A percentile compares a stretch with the other conserved stretches of the same genome.
phyloP scores from a whole-genome alignment of 257 asterid species.

The Avicennia marina region DNA sequence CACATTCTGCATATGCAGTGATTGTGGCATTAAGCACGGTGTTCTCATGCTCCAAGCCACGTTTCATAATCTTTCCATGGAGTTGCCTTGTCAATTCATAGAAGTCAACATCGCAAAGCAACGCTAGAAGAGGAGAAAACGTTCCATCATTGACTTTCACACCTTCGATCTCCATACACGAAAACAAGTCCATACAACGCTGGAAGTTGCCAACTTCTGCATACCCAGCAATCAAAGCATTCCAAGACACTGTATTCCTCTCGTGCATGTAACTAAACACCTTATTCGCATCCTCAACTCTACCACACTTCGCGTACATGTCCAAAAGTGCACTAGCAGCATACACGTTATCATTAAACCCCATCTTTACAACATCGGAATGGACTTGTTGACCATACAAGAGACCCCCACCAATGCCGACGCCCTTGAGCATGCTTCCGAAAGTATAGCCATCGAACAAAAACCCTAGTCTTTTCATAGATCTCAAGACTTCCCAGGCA shows the following conservation, averaged over 20 bases:
- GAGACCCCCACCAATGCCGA: conserved; percentile 32
- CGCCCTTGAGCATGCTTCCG: conserved; percentile 77
- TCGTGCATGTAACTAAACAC: conserved; percentile 56
- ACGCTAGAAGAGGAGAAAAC: conserved; percentile 62
- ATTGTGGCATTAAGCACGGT: conserved; percentile 70
- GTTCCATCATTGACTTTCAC: conserved; percentile 67
- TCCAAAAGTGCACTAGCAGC: conserved; percentile 69
- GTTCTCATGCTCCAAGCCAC: conserved; percentile 50
- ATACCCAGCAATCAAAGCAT: conserved; percentile 74
- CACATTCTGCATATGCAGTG: conserved; percentile 66
- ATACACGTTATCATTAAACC: conserved; percentile 57
- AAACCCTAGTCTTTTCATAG: conserved; percentile 53
- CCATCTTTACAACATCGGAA: conserved; percentile 63
- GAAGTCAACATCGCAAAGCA: conserved; percentile 41
- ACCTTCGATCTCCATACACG: conserved; percentile 57
- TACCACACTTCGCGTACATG: conserved; percentile 67
- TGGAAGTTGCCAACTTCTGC: conserved; percentile 41
- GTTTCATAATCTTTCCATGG: conserved; percentile 61
- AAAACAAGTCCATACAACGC: conserved; percentile 42
- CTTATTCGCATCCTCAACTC: conserved; percentile 52
- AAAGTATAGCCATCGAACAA: conserved; percentile 57
- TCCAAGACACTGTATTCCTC: conserved; percentile 78
- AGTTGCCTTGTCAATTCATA: conserved; percentile 50
- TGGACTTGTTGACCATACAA: conserved; percentile 59
- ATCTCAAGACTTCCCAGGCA: conserved; percentile 53